These are phyloP conservation scores for Penicillium malachiteum DNA, from an alignment of 495 filamentous ascomycete species.

Conservation along the genomic window DNA sequence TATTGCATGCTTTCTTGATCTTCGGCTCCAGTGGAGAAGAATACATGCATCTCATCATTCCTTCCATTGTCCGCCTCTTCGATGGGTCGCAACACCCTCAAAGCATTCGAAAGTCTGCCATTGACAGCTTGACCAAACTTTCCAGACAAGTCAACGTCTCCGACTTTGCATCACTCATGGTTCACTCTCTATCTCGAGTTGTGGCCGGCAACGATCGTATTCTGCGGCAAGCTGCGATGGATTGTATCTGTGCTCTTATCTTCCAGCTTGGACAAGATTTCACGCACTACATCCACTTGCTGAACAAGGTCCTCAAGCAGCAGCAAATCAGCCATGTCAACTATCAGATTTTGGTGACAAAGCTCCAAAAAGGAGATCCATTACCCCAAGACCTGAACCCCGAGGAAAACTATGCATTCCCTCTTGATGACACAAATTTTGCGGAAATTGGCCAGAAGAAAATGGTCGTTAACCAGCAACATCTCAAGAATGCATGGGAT, in stretches of 20 bases:
- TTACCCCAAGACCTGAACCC: constrained; percentile 92
- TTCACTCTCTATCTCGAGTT: constrained; percentile 83
- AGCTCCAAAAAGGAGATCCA: constrained; percentile 89
- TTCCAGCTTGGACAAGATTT: constrained; percentile 96
- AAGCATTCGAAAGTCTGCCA: constrained; percentile 78
- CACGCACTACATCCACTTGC: constrained; percentile 83
- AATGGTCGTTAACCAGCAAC: constrained; percentile 91
- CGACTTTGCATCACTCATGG: constrained; percentile 91
- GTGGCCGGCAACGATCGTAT: constrained; percentile 68
- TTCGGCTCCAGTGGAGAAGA: constrained; percentile 96
- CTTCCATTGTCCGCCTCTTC: constrained; percentile 89
- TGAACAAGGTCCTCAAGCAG: constrained; percentile 71
- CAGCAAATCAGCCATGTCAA: constrained; percentile 78
- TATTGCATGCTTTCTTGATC: constrained; percentile 90
- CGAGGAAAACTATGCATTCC: constrained; percentile 76
- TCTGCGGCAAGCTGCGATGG: constrained; percentile 80
- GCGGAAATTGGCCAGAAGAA: constrained; percentile 90
- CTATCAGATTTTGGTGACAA: constrained; percentile 86
- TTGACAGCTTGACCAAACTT: constrained; percentile 92
- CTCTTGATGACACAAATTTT: constrained; percentile 71
- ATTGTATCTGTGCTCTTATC: constrained; percentile 92
- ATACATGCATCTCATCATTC: constrained; percentile 99
- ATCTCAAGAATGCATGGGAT: constrained; percentile 97
- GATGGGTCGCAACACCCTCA: constrained; percentile 77
- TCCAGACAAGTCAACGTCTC: constrained; percentile 96